Percentiles rank a stretch among this genome's conserved stretches.
These are phyloP conservation scores for Aspergillus amoenus DNA, from an alignment of 2,329 filamentous ascomycete species.

Conservation along the genomic window DNA sequence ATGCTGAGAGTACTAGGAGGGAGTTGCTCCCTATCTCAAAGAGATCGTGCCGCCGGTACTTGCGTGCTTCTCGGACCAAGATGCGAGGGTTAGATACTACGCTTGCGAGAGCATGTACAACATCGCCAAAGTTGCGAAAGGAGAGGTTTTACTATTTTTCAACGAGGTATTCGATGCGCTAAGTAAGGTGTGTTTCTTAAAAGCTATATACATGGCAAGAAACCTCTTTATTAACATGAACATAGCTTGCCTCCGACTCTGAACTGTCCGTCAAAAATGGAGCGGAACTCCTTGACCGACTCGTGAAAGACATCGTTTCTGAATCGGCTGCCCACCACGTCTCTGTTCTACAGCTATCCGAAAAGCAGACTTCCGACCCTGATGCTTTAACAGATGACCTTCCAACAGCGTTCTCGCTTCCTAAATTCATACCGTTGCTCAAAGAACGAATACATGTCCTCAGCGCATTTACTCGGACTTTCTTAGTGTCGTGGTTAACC, in stretches of 20 bases:
- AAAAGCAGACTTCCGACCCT: conserved; percentile 46
- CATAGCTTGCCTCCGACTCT: conserved; percentile 86
- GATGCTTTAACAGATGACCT: conserved; percentile 49
- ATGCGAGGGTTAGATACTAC: conserved; percentile 95
- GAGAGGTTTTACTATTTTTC: conserved; percentile 94
- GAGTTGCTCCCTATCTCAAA: conserved; percentile 86
- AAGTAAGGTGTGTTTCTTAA: conserved; percentile 69
- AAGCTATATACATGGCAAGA: not conserved
- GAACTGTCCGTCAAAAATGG: conserved; percentile 98
- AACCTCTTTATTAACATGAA: conserved; percentile 12
- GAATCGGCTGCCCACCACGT: conserved; percentile 95
- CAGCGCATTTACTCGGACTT: conserved; percentile 91
- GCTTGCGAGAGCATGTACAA: conserved; percentile 99
- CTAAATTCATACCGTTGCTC: conserved; percentile 85
- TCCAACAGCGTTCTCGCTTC: conserved; percentile 87
- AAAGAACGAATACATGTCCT: conserved; percentile 93
- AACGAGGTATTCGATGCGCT: conserved; percentile 98
- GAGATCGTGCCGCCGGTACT: conserved; percentile 95
- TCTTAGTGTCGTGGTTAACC: conserved; percentile 94
- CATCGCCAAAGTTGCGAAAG: conserved; percentile 98
- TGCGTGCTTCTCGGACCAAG: conserved; percentile 96
- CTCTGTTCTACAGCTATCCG: conserved; percentile 72
- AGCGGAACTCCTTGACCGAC: conserved; percentile 87
- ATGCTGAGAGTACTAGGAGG: conserved; percentile 53
- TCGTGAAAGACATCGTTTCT: conserved; percentile 94